Evolutionary conservation across 1,284 basidiomycete genomes (phyloP).

Genomic region (Leucoagaricus sp.): DNA sequence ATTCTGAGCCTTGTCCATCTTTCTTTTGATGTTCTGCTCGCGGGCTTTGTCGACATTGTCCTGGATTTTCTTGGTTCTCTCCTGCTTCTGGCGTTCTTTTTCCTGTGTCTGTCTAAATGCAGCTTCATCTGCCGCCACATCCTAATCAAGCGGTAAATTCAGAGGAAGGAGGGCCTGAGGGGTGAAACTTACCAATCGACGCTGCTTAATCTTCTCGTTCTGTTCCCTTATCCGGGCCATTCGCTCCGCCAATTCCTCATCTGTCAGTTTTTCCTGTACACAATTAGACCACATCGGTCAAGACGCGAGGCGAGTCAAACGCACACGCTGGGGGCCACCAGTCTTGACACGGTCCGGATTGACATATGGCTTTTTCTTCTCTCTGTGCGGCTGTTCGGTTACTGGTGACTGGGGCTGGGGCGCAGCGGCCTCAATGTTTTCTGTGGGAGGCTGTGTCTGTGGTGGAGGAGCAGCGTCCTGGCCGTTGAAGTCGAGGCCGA

Average conservation of each 20-base stretch:
- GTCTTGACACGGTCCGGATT: constrained; percentile 80
- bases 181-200: constrained; percentile 53
- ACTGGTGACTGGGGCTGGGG: constrained; percentile 13
- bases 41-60: constrained; percentile 65
- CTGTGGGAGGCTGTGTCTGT: constrained; percentile 34
- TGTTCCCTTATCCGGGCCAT: constrained; percentile 76
- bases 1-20: constrained; percentile 73
- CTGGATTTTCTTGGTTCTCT: constrained; percentile 63
- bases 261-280: constrained; percentile 67
- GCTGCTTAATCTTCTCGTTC: constrained; percentile 81
- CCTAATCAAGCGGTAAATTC: constrained; percentile 39
- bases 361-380: constrained; percentile 66
- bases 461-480: constrained; percentile 8
- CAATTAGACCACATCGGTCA: constrained; percentile 17
- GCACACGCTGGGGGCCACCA: constrained; percentile 69
- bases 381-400: constrained; percentile 19
- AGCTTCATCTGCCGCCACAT: constrained; percentile 77
- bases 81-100: constrained; percentile 54
- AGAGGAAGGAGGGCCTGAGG: constrained; percentile 1
- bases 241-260: constrained; percentile 69
- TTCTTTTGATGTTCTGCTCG: constrained; percentile 73
- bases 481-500: constrained; percentile 64
- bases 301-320: constrained; percentile 22
- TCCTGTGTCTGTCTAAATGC: constrained; percentile 72
- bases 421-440: constrained; percentile 18